Evolutionary conservation across 192 early-diverging fungal species (phyloP).

Genomic region (Umbelopsis sp.): DNA sequence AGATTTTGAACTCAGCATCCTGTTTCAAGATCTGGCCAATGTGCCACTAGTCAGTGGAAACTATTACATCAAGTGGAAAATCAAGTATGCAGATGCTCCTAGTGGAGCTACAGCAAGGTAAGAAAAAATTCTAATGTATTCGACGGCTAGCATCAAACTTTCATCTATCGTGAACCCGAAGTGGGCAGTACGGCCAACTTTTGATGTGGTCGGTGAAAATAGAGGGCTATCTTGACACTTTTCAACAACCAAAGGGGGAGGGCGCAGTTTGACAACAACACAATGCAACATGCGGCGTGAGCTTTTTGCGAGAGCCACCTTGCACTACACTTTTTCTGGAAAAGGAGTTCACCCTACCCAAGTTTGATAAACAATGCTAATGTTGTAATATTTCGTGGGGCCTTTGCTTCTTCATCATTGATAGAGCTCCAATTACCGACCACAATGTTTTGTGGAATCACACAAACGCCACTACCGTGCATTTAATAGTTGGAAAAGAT

Average conservation of each 20-base stretch:
- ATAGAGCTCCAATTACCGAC: slow-evolving; percentile 53
- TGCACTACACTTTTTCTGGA: background rate
- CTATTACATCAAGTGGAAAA: slow-evolving; percentile 82
- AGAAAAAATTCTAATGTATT: background rate
- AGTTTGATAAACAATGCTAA: background rate
- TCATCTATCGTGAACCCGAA: too few species aligned
- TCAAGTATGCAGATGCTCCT: slow-evolving; percentile 46
- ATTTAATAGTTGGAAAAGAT: slow-evolving; percentile 74
- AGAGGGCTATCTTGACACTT: too few species aligned
- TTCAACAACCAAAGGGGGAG: background rate
- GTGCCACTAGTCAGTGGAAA: slow-evolving; percentile 80
- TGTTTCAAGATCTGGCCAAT: slow-evolving; percentile 78
- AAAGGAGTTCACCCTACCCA: background rate
- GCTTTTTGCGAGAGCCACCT: background rate
- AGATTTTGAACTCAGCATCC: slow-evolving; percentile 60
- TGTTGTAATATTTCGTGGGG: slow-evolving; percentile 2
- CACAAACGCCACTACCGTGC: slow-evolving; percentile 50
- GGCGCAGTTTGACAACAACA: slow-evolving; percentile 3
- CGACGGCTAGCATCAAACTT: background rate
- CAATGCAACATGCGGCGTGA: background rate
- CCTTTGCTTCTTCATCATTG: background rate
- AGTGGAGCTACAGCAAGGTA: slow-evolving; percentile 44
- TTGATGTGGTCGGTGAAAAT: too few species aligned
- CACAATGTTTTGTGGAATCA: slow-evolving; percentile 69
- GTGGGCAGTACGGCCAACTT: too few species aligned